phyloP scores from a whole-genome alignment of 495 filamentous ascomycete species.

The Aspergillus bertholletiae region DNA sequence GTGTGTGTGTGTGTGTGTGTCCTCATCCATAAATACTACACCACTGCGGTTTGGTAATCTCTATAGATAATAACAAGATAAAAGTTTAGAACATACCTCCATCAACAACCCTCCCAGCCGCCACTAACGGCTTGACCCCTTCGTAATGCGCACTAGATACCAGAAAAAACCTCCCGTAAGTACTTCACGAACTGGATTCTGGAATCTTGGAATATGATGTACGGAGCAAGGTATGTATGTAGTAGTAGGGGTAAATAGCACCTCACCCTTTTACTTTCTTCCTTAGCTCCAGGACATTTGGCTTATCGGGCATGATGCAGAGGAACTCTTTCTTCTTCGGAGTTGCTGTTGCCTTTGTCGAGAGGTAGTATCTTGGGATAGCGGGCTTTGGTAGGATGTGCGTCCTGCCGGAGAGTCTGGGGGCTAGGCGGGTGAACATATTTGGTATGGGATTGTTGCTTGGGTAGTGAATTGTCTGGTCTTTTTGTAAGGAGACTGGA shows the following conservation, averaged over 20 bases:
- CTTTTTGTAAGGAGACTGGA: background rate
- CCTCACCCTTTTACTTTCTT: slow-evolving; percentile 14
- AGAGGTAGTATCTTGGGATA: background rate
- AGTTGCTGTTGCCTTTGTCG: background rate
- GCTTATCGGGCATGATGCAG: slow-evolving; percentile 22
- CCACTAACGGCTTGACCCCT: slow-evolving; percentile 18
- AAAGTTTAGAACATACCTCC: slow-evolving; percentile 18
- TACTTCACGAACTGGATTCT: no score
- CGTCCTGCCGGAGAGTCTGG: no score
- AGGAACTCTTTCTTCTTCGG: slow-evolving; percentile 14
- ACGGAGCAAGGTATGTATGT: no score
- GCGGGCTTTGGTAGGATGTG: no score
- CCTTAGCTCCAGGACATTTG: slow-evolving; percentile 9
- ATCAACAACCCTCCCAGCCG: slow-evolving; percentile 17
- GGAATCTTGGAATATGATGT: no score
- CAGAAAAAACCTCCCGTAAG: no score
- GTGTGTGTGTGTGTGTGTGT: no score
- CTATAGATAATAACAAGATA: background rate
- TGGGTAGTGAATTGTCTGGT: background rate
- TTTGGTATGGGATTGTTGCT: background rate
- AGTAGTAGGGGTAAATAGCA: background rate
- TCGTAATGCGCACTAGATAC: slow-evolving; percentile 17
- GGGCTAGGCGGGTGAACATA: background rate
- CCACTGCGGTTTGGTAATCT: no score
- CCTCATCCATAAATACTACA: no score